Evolutionary conservation across 2,329 filamentous ascomycete species (phyloP), one percentile per base, ranked within the genome.

Genomic region (Phaeosphaeriaceae sp.): DNA sequence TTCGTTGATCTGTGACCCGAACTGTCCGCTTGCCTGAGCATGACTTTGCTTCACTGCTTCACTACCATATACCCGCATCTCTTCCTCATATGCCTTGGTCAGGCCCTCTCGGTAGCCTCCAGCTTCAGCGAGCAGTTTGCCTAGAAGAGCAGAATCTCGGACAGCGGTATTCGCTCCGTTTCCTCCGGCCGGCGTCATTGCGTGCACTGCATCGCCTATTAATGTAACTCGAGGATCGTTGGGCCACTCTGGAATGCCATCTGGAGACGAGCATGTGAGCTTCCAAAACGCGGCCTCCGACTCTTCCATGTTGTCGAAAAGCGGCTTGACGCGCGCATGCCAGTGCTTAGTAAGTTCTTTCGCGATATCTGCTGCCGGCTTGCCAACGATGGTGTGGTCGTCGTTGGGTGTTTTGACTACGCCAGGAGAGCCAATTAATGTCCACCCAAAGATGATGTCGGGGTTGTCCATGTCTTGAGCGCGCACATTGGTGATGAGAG

Each of bases 221-320:
- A 82, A 57, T 0, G 80, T 81, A 1, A 82, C 77, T 0, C 86
- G 80, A 0, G 83, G 80, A 53, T 87, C 82, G 46, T 86, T 88
- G 9, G 76, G 65, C 87, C 87, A 89, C 46, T 84, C 79, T 0
- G 87, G 87, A 0, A 89, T 85, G 1, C 86, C 86, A 0, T 79
- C 79, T 0, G 86, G 87, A 0, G 80, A 83, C 0, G 86, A 88
- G 62, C 85, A 89, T 1, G 86, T 88, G 48, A 89, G 88, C 65
- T 88, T 89, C 85, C 86, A 89, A 62, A 89, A 89, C 0, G 87
- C 86, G 0, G 87, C 84, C 61, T 89, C 85, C 0, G 73, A 61
- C 54, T 82, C 83, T 5, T 77, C 70, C 84, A 88, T 88, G 36
- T 87, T 65, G 6, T 88, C 85, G 57, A 89, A 84, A 0, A 89